phyloP scores from a whole-genome alignment of 331 rosid species.

The Saraca asoca region DNA sequence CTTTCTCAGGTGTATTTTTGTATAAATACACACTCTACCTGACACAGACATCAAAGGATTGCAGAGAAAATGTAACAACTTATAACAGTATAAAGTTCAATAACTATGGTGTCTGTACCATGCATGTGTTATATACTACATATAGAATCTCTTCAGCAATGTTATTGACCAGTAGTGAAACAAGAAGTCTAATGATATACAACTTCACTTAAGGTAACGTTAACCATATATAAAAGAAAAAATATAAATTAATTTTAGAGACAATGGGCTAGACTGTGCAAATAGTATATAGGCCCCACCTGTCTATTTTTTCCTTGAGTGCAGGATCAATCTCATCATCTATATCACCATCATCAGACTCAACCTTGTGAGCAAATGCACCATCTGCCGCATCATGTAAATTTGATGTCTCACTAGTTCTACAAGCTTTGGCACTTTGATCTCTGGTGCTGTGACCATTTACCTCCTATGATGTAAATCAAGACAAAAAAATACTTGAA shows the following conservation, averaged over 20 bases:
- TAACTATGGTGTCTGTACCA: conserved; percentile 31
- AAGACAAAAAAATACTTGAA: conserved; percentile 16
- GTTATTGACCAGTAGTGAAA: too few relatives aligned
- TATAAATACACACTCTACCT: conserved; percentile 16
- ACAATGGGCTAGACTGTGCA: conserved; percentile 1
- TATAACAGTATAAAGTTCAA: conserved; percentile 32
- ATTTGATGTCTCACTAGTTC: conserved; percentile 61
- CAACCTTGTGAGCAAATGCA: conserved; percentile 43
- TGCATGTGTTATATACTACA: conserved; percentile 29
- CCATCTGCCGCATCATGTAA: conserved; percentile 41
- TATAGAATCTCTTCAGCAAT: too few relatives aligned
- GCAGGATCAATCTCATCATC: conserved; percentile 95
- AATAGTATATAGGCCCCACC: conserved; percentile 45
- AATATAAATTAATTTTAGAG: not conserved
- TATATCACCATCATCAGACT: conserved; percentile 69
- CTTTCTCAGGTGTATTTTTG: not conserved
- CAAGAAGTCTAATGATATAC: conserved; percentile 34
- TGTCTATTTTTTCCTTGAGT: conserved; percentile 82
- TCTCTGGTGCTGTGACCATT: conserved; percentile 55
- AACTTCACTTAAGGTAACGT: conserved; percentile 21
- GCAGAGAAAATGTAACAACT: conserved; percentile 27
- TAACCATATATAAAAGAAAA: conserved; percentile 9
- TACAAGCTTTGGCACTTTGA: conserved; percentile 50
- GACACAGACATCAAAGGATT: conserved; percentile 28
- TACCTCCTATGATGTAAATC: conserved; percentile 51